phyloP scores from a whole-genome alignment of 2,329 filamentous ascomycete genomes.

The Diaporthe capsici region DNA sequence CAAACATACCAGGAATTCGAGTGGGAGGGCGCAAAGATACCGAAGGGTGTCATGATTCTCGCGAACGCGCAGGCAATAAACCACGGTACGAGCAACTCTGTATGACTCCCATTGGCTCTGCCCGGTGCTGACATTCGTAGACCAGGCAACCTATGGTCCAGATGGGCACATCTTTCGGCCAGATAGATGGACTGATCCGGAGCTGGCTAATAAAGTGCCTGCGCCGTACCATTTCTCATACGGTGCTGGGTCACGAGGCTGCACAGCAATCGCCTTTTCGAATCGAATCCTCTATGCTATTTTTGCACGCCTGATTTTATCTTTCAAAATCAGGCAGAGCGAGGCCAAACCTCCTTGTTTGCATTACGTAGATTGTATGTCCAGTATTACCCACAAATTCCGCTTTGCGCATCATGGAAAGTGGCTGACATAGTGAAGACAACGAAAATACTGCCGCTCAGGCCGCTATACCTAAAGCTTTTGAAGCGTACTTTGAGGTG shows the following conservation, averaged over 20 bases:
- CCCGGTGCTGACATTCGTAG: not conserved
- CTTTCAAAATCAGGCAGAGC: constrained; percentile 42
- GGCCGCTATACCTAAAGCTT: constrained; percentile 16
- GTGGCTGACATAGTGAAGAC: constrained; percentile 23
- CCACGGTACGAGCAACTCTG: not conserved
- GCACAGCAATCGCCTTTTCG: constrained; percentile 45
- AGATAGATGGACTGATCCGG: constrained; percentile 35
- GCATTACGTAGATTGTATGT: constrained; percentile 41
- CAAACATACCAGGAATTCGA: constrained; percentile 33
- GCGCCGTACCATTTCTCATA: constrained; percentile 44
- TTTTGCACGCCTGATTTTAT: constrained; percentile 44
- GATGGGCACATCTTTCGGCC: constrained; percentile 36
- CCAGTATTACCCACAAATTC: not conserved
- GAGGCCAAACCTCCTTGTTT: constrained; percentile 33
- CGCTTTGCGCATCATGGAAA: too few relatives aligned
- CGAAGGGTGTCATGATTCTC: constrained; percentile 35
- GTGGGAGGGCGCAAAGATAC: constrained; percentile 18
- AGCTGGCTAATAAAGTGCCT: constrained; percentile 37
- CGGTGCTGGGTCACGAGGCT: constrained; percentile 44
- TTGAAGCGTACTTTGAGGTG: constrained; percentile 22
- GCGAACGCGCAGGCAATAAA: constrained; percentile 27
- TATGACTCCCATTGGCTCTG: not conserved
- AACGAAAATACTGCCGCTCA: constrained; percentile 43
- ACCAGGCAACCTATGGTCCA: constrained; percentile 12
- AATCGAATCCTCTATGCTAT: constrained; percentile 45